A percentile compares a stretch with the other conserved stretches of the same genome.
Conservation (phyloP, 768 basidiomycete genomes). For the Termitomyces sp. region DNA sequence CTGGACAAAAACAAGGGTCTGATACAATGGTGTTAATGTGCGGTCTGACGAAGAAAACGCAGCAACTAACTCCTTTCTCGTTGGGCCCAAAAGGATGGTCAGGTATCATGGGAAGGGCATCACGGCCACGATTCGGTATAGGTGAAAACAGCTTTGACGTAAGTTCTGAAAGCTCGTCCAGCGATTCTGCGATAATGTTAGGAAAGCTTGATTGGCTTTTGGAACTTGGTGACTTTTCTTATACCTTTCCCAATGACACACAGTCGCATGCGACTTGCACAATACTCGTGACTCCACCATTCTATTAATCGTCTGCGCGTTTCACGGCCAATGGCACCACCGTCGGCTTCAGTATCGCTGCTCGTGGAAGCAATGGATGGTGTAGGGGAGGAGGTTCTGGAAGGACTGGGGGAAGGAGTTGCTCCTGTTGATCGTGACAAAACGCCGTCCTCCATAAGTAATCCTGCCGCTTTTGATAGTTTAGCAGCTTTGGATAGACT, state of each 20-base stretch:
- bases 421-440: constrained; percentile 26
- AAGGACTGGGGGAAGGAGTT: constrained; percentile 40
- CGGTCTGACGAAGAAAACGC: neutral
- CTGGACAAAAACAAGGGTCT: constrained; percentile 82
- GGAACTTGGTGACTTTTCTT: neutral
- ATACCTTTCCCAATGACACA: constrained; percentile 77
- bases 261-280: constrained; percentile 75
- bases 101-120: constrained; percentile 53
- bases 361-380: constrained; percentile 47
- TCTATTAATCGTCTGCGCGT: constrained; percentile 72
- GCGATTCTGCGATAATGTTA: constrained; percentile 44
- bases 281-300: constrained; percentile 83
- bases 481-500: constrained; percentile 63
- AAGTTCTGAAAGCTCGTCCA: constrained; percentile 64
- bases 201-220: neutral
- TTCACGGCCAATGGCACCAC: constrained; percentile 75
- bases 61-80: constrained; percentile 61
- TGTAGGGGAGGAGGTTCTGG: constrained; percentile 53
- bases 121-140: constrained; percentile 55
- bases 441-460: constrained; percentile 23
- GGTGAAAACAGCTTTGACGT: constrained; percentile 67
- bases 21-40: constrained; percentile 11
- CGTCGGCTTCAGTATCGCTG: constrained; percentile 65
- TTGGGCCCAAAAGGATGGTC: constrained; percentile 75
- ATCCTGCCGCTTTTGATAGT: constrained; percentile 45